A percentile compares a stretch with the other conserved stretches of the same genome.
Evolutionary conservation across 2,329 filamentous ascomycete genomes (phyloP).

Genomic region (Colletotrichum liaoningense): DNA sequence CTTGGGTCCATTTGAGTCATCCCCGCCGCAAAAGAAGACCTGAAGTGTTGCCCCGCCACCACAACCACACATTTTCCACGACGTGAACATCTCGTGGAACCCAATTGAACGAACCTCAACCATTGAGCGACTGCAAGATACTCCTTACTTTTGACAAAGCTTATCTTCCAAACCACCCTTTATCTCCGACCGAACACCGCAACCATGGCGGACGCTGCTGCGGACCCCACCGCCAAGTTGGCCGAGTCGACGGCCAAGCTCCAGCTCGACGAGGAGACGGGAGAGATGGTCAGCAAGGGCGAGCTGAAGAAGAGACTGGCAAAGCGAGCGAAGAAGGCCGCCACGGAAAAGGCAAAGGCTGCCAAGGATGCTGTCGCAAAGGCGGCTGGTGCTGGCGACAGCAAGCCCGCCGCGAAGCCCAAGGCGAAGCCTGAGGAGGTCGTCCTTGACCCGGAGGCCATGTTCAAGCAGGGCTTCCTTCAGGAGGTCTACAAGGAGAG

Average conservation of each 20-base stretch:
- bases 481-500: slow-evolving; percentile 77
- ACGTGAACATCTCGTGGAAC: background rate
- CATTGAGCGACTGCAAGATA: background rate
- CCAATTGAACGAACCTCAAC: slow-evolving; percentile 11
- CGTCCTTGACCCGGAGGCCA: slow-evolving; percentile 68
- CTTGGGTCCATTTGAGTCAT: slow-evolving; percentile 32
- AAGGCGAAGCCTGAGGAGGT: slow-evolving; percentile 59
- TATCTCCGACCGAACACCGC: background rate
- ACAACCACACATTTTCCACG: slow-evolving; percentile 21
- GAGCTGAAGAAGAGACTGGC: slow-evolving; percentile 71
- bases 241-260: slow-evolving; percentile 66
- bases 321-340: slow-evolving; percentile 69
- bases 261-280: slow-evolving; percentile 71
- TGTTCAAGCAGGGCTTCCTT: slow-evolving; percentile 86
- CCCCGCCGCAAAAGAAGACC: slow-evolving; percentile 26
- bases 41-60: slow-evolving; percentile 31
- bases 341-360: slow-evolving; percentile 63
- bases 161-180: background rate
- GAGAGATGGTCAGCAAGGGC: slow-evolving; percentile 74
- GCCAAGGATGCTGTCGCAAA: slow-evolving; percentile 46
- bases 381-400: slow-evolving; percentile 43
- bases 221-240: slow-evolving; percentile 63
- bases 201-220: slow-evolving; percentile 60
- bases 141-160: accelerated
- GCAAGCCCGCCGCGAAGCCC: slow-evolving; percentile 41